phyloP scores from a whole-genome alignment of 768 basidiomycete genomes.

The Megacollybia marginata region DNA sequence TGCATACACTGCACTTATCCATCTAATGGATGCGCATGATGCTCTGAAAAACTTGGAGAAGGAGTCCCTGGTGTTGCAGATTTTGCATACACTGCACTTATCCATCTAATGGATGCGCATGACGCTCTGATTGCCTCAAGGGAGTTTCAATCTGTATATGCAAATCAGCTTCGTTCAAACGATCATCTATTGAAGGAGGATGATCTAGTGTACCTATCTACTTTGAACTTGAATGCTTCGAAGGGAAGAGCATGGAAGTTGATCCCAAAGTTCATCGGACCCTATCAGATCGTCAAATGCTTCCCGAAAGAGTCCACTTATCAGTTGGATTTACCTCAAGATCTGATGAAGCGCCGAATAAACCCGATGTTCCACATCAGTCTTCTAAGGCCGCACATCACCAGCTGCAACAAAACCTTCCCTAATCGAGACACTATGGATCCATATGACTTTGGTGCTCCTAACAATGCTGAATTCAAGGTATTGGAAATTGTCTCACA shows the following conservation, averaged over 20 bases:
- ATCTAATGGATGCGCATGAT: slow-evolving; percentile 6
- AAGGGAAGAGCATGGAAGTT: slow-evolving; percentile 7
- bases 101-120: too few species aligned
- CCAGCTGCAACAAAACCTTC: slow-evolving; percentile 4
- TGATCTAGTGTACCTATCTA: too few species aligned
- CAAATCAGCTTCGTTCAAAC: slow-evolving; percentile 2
- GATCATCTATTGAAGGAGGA: not conserved
- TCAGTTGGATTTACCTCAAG: slow-evolving; percentile 13
- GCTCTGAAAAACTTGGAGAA: too few species aligned
- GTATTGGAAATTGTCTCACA: slow-evolving; percentile 4
- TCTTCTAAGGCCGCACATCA: slow-evolving; percentile 2
- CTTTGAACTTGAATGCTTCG: slow-evolving; percentile 8
- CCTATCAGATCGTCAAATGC: slow-evolving; percentile 1
- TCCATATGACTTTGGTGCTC: slow-evolving; percentile 5
- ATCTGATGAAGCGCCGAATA: slow-evolving; percentile 1
- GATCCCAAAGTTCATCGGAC: slow-evolving; percentile 8
- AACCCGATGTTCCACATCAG: slow-evolving; percentile 4
- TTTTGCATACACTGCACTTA: too few species aligned
- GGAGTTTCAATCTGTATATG: slow-evolving; percentile 3
- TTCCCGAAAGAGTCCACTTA: slow-evolving; percentile 8
- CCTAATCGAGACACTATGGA: not conserved
- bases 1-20: not conserved
- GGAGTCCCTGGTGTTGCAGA: too few species aligned
- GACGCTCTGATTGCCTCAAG: slow-evolving; percentile 7
- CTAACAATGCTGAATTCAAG: slow-evolving; percentile 1